phyloP scores from a whole-genome alignment of 495 filamentous ascomycete genomes.

The Darksidea phi region DNA sequence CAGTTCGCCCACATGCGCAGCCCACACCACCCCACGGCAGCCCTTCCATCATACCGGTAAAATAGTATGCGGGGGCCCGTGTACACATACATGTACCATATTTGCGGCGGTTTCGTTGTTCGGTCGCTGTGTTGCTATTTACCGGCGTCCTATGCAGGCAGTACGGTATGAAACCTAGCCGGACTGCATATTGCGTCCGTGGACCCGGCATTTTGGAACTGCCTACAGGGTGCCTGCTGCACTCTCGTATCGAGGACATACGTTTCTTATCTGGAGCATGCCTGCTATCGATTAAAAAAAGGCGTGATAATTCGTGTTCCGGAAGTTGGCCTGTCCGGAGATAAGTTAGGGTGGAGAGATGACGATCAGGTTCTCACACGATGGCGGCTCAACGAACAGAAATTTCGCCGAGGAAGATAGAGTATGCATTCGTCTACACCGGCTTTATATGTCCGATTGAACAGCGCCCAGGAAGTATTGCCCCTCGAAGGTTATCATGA shows the following conservation, averaged over 20 bases:
- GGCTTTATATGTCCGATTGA: no score
- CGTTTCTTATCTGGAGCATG: neutral
- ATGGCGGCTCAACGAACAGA: no score
- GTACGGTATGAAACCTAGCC: constrained; percentile 4
- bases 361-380: neutral
- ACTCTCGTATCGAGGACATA: neutral
- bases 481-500: no score
- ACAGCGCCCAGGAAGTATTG: no score
- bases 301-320: neutral
- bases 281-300: constrained; percentile 4
- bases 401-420: no score
- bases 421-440: no score
- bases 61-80: neutral
- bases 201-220: constrained; percentile 6
- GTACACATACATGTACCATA: neutral
- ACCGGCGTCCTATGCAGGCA: constrained; percentile 29
- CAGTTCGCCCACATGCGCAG: constrained; percentile 6
- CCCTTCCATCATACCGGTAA: constrained; percentile 16
- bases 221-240: neutral
- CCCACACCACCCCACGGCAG: constrained; percentile 16
- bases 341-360: neutral
- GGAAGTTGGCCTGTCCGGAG: constrained; percentile 2
- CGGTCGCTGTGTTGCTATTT: constrained; percentile 23
- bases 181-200: constrained; percentile 3
- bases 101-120: constrained; percentile 10